Conservation (phyloP, 2,329 filamentous ascomycete species). For the Penicillium vulpinum region DNA sequence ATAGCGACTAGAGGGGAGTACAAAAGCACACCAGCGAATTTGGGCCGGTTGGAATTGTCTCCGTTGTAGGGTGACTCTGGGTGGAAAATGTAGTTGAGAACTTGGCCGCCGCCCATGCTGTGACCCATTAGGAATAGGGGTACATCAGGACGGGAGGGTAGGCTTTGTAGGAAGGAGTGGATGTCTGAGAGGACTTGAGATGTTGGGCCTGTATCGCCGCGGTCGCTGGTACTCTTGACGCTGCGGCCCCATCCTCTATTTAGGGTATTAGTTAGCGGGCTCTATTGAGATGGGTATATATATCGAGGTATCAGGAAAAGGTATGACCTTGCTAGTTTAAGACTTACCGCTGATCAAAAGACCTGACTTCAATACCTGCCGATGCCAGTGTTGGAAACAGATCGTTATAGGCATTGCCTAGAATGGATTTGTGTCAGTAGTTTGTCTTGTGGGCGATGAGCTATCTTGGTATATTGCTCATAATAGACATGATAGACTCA, state of each 20-base stretch:
- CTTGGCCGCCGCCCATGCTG: constrained; percentile 84
- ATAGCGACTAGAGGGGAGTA: constrained; percentile 80
- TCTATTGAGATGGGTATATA: not conserved
- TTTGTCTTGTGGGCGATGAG: not conserved
- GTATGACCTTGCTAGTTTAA: not conserved
- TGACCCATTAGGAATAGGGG: constrained; percentile 81
- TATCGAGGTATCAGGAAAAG: not conserved
- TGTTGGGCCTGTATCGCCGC: constrained; percentile 74
- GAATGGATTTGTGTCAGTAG: not conserved
- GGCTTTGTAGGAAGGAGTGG: constrained; percentile 67
- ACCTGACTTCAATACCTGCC: constrained; percentile 71
- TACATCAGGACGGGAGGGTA: constrained; percentile 49
- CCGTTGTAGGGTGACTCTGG: constrained; percentile 37
- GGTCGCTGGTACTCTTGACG: constrained; percentile 60
- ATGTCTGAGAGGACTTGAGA: constrained; percentile 73
- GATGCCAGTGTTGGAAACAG: constrained; percentile 71
- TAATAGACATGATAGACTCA: constrained; percentile 24
- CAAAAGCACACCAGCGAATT: constrained; percentile 71
- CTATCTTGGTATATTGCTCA: not conserved
- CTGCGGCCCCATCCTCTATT: constrained; percentile 75
- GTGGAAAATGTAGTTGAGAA: constrained; percentile 60
- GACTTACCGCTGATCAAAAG: constrained; percentile 71
- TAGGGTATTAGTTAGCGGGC: not conserved
- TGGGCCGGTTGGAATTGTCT: constrained; percentile 52
- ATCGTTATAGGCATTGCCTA: constrained; percentile 69